Evolutionary conservation across 1,139 yeast genomes (phyloP), one percentile per base, ranked within the genome.

Genomic region (Scheffersomyces cryptocercus): DNA sequence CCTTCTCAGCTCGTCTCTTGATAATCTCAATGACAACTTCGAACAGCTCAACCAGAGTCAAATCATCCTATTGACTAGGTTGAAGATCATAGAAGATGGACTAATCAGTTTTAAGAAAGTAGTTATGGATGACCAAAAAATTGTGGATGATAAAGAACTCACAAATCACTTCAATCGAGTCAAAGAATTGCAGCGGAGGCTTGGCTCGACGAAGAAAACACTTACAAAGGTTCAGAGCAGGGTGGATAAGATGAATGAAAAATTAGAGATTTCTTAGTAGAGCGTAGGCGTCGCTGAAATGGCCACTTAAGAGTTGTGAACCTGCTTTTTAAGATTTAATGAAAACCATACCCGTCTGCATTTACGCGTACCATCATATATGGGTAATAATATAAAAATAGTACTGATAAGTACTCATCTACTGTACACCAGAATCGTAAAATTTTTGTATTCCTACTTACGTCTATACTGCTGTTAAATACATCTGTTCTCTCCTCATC

Each of bases 21-120:
- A 82, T 37, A 65, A 61, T 4, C 61, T 82, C 28, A 73, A 77
- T 46, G 77, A 75, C 38, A 76, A 76, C 48, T 68, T 82, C 36
- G 78, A 77, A 49, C 75, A 73, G 54, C 61, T 82, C 30, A 75
- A 77, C 54, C 83, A 80, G 47, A 79, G 85, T 1, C 87, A 82
- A 50, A 61, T 77, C 35, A 77, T 81, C 1, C 63, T 82, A 0
- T 63, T 79, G 3, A 73, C 83, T 0, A 64, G 84, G 31, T 55
- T 82, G 35, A 68, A 66, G 46, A 64, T 65, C 26, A 64, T 79
- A 9, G 79, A 79, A 49, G 62, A 59, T 13, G 61, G 73, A 29
- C 56, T 77, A 12, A 41, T 41, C 3, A 42, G 48, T n/a, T 61
- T 71, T 29, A 58, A 63, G 40, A 47, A 50, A 4, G 55, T 50